Percentiles rank a stretch among this genome's conserved stretches.
phyloP scores from a whole-genome alignment of 495 filamentous ascomycete genomes.

The Aspergillus affinis region DNA sequence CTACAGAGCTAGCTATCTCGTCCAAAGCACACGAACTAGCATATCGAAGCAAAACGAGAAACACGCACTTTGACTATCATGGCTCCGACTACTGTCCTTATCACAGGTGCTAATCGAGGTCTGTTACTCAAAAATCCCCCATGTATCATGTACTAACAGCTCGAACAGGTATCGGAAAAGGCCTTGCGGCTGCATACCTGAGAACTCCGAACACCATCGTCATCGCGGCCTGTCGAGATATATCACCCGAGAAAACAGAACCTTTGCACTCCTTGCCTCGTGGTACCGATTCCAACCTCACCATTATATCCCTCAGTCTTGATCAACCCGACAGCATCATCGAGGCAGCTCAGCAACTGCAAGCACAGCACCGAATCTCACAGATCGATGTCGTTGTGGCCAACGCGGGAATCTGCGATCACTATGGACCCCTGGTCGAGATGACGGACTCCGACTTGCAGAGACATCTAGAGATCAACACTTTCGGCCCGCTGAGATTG shows the following conservation, averaged over 20 bases:
- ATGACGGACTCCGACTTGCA: conserved; percentile 30
- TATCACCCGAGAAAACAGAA: conserved; percentile 13
- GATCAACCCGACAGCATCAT: conserved; percentile 26
- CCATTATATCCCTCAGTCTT: conserved; percentile 36
- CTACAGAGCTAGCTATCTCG: no score
- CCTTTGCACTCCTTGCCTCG: conserved; percentile 23
- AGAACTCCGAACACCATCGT: conserved; percentile 42
- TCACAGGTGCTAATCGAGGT: conserved; percentile 27
- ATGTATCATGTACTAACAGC: background rate
- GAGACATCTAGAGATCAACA: conserved; percentile 41
- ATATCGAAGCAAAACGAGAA: no score
- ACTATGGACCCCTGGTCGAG: conserved; percentile 21
- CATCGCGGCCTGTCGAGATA: conserved; percentile 43
- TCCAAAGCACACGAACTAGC: no score
- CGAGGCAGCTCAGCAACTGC: conserved; percentile 7
- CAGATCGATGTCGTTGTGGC: conserved; percentile 49
- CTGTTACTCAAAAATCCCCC: background rate
- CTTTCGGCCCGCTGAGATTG: conserved; percentile 34
- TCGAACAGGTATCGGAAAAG: conserved; percentile 45
- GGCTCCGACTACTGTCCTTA: conserved; percentile 6
- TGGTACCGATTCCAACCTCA: conserved; percentile 30
- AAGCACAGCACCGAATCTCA: conserved; percentile 14
- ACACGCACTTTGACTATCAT: no score
- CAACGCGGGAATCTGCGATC: conserved; percentile 45
- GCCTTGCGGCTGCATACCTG: conserved; percentile 36